phyloP scores from a whole-genome alignment of 345 rosid species.

The Eucalyptus cloeziana region DNA sequence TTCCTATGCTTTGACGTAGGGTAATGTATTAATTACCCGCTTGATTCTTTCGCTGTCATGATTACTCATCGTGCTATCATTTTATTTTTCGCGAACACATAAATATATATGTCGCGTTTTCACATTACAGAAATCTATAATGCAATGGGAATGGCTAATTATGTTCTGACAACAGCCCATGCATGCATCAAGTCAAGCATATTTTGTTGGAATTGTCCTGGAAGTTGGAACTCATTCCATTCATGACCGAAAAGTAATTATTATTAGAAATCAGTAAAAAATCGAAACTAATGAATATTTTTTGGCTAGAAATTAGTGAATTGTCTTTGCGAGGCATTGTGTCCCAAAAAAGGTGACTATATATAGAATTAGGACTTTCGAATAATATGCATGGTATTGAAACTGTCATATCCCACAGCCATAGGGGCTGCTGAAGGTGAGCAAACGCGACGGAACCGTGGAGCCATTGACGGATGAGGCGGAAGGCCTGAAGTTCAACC shows the following conservation, averaged over 20 bases:
- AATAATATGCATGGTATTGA: neutral
- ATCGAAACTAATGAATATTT: neutral
- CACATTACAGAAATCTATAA: too few relatives aligned
- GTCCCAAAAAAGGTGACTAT: neutral
- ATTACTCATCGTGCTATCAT: neutral
- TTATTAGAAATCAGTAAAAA: neutral
- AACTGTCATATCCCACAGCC: slow-evolving; percentile 1
- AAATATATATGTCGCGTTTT: too few relatives aligned
- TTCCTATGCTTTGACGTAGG: too few relatives aligned
- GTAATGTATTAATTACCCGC: too few relatives aligned
- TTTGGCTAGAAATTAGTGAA: too few relatives aligned
- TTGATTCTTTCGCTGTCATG: neutral
- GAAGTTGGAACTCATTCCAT: neutral
- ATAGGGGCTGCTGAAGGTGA: slow-evolving; percentile 61
- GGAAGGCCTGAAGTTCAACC: slow-evolving; percentile 46
- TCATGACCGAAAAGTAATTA: neutral
- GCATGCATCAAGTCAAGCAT: neutral
- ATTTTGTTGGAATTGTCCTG: neutral
- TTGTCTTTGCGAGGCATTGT: rapidly evolving
- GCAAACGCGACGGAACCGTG: slow-evolving; percentile 21
- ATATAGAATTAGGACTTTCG: neutral
- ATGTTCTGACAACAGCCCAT: too few relatives aligned
- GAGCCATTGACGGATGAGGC: slow-evolving; percentile 51
- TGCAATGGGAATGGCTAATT: too few relatives aligned
- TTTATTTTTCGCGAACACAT: too few relatives aligned